Evolutionary conservation across 2,329 filamentous ascomycete genomes (phyloP).

Genomic region (Verticillium zaregamsianum): DNA sequence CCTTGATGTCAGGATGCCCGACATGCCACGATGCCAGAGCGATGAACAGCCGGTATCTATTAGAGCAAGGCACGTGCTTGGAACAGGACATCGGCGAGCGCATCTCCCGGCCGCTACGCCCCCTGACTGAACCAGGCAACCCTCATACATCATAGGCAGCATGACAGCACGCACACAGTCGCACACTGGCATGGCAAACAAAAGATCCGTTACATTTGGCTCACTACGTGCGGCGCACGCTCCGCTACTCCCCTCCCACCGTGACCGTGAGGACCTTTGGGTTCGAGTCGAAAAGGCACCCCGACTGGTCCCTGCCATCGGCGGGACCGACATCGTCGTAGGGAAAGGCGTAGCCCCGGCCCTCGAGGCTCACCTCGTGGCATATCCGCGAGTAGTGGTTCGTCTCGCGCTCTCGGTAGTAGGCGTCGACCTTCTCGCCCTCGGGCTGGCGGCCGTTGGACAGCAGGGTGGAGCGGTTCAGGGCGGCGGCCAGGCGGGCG

Average conservation of each 20-base stretch:
- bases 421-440: conserved; percentile 40
- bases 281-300: conserved; percentile 53
- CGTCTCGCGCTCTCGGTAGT: conserved; percentile 51
- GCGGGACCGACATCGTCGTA: conserved; percentile 64
- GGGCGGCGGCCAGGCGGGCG: conserved; percentile 69
- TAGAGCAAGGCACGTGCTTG: no score
- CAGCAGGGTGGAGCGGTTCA: conserved; percentile 70
- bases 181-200: neutral
- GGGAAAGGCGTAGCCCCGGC: conserved; percentile 65
- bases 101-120: no score
- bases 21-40: no score
- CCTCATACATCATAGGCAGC: neutral
- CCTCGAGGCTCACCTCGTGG: conserved; percentile 55
- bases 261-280: conserved; percentile 53
- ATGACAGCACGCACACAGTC: neutral
- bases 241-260: conserved; percentile 38
- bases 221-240: neutral
- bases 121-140: neutral
- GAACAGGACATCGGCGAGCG: no score
- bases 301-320: conserved; percentile 55
- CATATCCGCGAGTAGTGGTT: conserved; percentile 66
- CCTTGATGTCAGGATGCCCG: no score
- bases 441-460: conserved; percentile 46
- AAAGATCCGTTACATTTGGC: neutral
- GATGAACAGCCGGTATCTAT: no score